phyloP scores from a whole-genome alignment of 176 grass and related monocot genomes.

The Zoysia pacifica region DNA sequence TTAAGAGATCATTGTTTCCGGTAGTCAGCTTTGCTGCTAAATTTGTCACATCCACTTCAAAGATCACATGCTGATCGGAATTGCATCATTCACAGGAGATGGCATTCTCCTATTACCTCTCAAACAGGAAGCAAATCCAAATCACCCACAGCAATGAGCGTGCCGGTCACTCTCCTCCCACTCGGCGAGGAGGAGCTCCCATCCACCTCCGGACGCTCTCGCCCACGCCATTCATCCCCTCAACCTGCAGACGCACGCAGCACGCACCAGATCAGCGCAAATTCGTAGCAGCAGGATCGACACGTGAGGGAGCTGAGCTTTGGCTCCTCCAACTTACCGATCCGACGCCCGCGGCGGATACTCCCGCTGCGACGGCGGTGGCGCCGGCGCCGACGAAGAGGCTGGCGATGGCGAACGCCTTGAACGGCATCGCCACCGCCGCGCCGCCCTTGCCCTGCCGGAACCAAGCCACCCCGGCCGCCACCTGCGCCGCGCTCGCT shows the following conservation, averaged over 20 bases:
- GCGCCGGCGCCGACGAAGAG: constrained; percentile 64
- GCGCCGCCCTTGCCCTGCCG: constrained; percentile 47
- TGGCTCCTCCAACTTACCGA: constrained; percentile 29
- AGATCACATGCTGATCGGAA: neutral
- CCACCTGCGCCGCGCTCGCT: constrained; percentile 56
- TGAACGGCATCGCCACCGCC: constrained; percentile 73
- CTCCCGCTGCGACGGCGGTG: constrained; percentile 43
- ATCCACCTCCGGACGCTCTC: constrained; percentile 67
- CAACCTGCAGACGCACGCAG: constrained; percentile 45
- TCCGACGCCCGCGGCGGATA: constrained; percentile 58
- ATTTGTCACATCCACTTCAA: neutral
- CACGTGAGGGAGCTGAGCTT: neutral
- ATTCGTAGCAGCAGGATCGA: neutral
- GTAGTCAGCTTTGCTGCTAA: neutral
- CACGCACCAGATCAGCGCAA: neutral
- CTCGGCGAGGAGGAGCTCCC: constrained; percentile 55
- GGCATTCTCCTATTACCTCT: neutral
- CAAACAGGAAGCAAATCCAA: neutral
- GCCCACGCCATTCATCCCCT: constrained; percentile 66
- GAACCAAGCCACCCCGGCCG: constrained; percentile 55
- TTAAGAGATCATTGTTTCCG: neutral
- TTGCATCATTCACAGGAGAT: neutral
- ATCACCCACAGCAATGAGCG: constrained; percentile 5
- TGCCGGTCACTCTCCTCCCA: constrained; percentile 25
- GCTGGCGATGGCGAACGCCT: constrained; percentile 66